Percentiles rank a stretch among this genome's conserved stretches.
Evolutionary conservation across 345 rosid genomes (phyloP).

Genomic region (Gossypium arboreum): DNA sequence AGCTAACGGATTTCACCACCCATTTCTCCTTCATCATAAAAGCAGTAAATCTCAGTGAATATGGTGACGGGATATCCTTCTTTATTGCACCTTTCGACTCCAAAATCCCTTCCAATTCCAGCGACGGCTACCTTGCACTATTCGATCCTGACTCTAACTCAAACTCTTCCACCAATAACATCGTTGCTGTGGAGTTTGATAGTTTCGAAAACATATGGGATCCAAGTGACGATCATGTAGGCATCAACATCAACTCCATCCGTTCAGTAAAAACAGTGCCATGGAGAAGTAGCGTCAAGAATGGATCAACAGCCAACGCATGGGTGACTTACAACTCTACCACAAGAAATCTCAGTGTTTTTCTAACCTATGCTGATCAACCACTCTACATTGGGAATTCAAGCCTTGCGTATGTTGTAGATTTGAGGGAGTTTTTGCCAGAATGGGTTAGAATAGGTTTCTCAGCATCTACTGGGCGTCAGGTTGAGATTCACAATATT

Average conservation of each 20-base stretch:
- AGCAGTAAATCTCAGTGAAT: background rate
- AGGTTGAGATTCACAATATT: slow-evolving; percentile 34
- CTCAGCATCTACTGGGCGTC: slow-evolving; percentile 41
- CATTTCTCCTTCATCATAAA: slow-evolving; percentile 39
- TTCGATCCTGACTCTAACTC: slow-evolving; percentile 15
- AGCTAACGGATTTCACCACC: slow-evolving; percentile 44
- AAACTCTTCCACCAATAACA: background rate
- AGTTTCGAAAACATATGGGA: slow-evolving; percentile 36
- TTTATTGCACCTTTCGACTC: slow-evolving; percentile 41
- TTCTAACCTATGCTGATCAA: slow-evolving; percentile 34
- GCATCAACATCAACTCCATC: slow-evolving; percentile 49
- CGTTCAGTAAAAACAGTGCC: slow-evolving; percentile 21
- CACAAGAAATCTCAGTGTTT: slow-evolving; percentile 43
- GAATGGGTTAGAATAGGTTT: slow-evolving; percentile 43
- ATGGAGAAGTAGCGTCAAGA: slow-evolving; percentile 37
- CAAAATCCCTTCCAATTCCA: slow-evolving; percentile 35
- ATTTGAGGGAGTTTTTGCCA: slow-evolving; percentile 34
- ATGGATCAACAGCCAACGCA: slow-evolving; percentile 37
- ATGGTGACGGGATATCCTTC: slow-evolving; percentile 51
- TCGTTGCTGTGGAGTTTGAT: slow-evolving; percentile 36
- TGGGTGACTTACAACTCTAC: slow-evolving; percentile 48
- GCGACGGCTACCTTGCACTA: slow-evolving; percentile 42
- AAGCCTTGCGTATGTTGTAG: slow-evolving; percentile 33
- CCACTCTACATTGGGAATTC: slow-evolving; percentile 30
- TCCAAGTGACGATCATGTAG: slow-evolving; percentile 42